Base-by-base conservation (phyloP, 2,329 filamentous ascomycete species). In the Scortechinia acanthostroma region DNA sequence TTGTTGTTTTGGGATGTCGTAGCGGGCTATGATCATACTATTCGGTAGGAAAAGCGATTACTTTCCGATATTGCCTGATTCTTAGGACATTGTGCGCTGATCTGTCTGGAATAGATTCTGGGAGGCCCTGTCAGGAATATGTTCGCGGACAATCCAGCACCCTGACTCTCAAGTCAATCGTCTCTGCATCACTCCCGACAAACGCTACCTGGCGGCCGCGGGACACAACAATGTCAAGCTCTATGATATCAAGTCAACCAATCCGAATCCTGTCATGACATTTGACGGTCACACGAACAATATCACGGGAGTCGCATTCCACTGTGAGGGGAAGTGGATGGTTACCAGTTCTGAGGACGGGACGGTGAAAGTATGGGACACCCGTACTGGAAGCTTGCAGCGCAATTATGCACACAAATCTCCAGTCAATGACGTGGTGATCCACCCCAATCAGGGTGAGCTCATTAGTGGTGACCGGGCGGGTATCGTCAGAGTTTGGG, bases 291-390 rank as follows among this genome's bases (percentile, higher is more conserved):
- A 98, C 67, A 93, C 88, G 13, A 89, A 84, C 53, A 98, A 98
- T 58, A 85, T 98, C 60, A 98, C 93, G 0, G 93, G 93, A 37
- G 88, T 98, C 42, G 91, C 91, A 10, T 98, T 98, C 62, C 93
- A 98, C 64, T 97, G 91, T 62, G 93, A 98, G 65, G 91, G 91
- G 10, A 98, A 98, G 69, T 98, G 93, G 93, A 96, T 98, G 88
- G 93, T 97, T 16, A 98, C 93, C 6, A 94, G 87, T 63, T 95
- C 88, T 42, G 93, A 98, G 65, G 93, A 98, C 59, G 88, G 91
- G 55, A 95, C 89, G 1, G 91, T 96, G 58, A 95, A 95, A 73
- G 95, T 96, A 51, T 96, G 91, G 91, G 91, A 96, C 62, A 95
- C 90, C 3, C 74, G 91, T 42, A 87, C 77, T 13, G 91, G 88